These are phyloP conservation scores for Syzygium oleosum DNA, from an alignment of 345 rosid species.

Conservation along the genomic window DNA sequence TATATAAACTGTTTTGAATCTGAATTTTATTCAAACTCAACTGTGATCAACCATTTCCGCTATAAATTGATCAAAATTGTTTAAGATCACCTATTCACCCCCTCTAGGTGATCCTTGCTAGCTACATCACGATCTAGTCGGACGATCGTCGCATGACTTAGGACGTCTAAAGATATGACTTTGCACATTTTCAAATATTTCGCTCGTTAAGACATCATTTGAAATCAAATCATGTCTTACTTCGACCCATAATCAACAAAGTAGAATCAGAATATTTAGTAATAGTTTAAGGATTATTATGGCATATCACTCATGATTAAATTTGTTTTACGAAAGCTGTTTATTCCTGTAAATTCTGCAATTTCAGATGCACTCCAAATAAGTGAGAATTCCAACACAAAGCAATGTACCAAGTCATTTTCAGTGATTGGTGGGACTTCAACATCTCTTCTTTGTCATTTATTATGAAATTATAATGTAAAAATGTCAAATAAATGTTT, in stretches of 20 bases:
- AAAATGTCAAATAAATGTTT: too few relatives aligned
- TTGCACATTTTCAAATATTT: neutral
- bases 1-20: too few relatives aligned
- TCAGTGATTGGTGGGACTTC: neutral
- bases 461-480: too few relatives aligned
- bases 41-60: too few relatives aligned
- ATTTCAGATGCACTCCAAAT: neutral
- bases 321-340: neutral
- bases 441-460: neutral
- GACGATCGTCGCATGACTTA: neutral
- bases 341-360: neutral
- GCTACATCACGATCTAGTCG: too few relatives aligned
- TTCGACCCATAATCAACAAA: neutral
- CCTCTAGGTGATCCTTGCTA: too few relatives aligned
- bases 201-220: neutral
- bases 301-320: neutral
- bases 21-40: too few relatives aligned
- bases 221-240: neutral
- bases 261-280: neutral
- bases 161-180: neutral
- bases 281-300: neutral
- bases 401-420: neutral
- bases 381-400: neutral
- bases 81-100: too few relatives aligned
- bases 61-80: too few relatives aligned